A percentile compares a stretch with the other conserved stretches of the same genome.
Evolutionary conservation across 805 yeast species (phyloP).

Genomic region (Pachysolen tannophilus): DNA sequence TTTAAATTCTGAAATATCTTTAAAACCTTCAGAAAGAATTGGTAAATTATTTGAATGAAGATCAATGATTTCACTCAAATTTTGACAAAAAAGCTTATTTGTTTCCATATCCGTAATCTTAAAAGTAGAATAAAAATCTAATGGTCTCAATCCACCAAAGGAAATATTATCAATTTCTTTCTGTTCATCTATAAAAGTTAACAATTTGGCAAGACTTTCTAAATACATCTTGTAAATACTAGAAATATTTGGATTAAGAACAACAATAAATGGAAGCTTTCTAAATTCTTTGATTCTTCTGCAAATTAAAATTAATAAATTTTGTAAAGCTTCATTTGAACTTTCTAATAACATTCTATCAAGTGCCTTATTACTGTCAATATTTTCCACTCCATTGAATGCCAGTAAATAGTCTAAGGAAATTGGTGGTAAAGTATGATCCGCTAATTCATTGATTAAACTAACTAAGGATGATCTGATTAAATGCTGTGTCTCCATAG

Average conservation of each 20-base stretch:
- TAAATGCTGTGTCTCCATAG: conserved; percentile 29
- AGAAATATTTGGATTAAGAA: conserved; percentile 81
- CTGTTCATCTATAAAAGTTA: conserved; percentile 31
- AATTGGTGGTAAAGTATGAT: conserved; percentile 42
- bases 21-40: conserved; percentile 72
- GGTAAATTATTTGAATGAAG: conserved; percentile 83
- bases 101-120: conserved; percentile 37
- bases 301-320: conserved; percentile 55
- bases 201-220: conserved; percentile 50
- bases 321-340: conserved; percentile 50
- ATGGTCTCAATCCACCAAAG: conserved; percentile 19
- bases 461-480: conserved; percentile 51
- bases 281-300: conserved; percentile 65
- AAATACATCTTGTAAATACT: conserved; percentile 68
- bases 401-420: conserved; percentile 42
- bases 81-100: conserved; percentile 42
- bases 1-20: conserved; percentile 35
- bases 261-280: conserved; percentile 72
- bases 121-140: conserved; percentile 29
- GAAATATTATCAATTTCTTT: conserved; percentile 1
- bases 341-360: conserved; percentile 27
- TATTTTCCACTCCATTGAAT: conserved; percentile 26
- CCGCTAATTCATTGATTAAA: conserved; percentile 49
- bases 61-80: conserved; percentile 54
- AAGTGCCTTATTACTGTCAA: conserved; percentile 22